These are phyloP conservation scores for Linderniella brevidens DNA, from an alignment of 257 asterid species.

Conservation along the genomic window DNA sequence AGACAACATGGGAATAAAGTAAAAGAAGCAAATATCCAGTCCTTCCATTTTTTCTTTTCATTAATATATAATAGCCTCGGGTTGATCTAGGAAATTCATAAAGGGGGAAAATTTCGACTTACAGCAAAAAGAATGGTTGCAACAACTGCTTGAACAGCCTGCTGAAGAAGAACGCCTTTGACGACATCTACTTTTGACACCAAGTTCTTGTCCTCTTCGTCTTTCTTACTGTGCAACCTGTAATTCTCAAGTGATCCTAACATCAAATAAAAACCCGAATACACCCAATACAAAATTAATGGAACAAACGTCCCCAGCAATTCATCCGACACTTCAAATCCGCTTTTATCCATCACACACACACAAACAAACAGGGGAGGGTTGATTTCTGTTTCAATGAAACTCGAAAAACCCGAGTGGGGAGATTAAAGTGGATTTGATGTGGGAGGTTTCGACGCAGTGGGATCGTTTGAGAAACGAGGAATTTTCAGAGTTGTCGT, in stretches of 20 bases:
- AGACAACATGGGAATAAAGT: too few species aligned
- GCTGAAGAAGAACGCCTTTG: constrained; percentile 86
- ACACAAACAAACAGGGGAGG: too few species aligned
- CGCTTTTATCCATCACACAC: neutral
- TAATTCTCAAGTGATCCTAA: constrained; percentile 49
- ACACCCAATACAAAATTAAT: constrained; percentile 60
- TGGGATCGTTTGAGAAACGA: too few species aligned
- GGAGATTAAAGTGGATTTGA: too few species aligned
- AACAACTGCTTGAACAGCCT: constrained; percentile 71
- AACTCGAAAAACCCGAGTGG: too few species aligned
- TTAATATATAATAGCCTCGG: too few species aligned
- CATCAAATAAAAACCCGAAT: constrained; percentile 61
- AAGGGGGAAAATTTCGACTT: constrained; percentile 10
- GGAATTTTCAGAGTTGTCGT: too few species aligned
- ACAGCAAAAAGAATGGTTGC: constrained; percentile 75
- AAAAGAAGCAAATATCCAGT: too few species aligned
- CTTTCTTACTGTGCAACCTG: constrained; percentile 61
- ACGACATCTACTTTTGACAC: constrained; percentile 53
- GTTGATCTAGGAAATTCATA: neutral
- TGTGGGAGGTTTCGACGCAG: too few species aligned
- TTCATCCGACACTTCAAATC: constrained; percentile 26
- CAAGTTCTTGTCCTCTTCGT: constrained; percentile 87
- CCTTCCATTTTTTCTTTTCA: too few species aligned
- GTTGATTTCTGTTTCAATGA: too few species aligned
- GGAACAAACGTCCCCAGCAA: constrained; percentile 67